These are phyloP conservation scores for Gynandropsis gynandra DNA, from an alignment of 345 rosid species.

Conservation along the genomic window DNA sequence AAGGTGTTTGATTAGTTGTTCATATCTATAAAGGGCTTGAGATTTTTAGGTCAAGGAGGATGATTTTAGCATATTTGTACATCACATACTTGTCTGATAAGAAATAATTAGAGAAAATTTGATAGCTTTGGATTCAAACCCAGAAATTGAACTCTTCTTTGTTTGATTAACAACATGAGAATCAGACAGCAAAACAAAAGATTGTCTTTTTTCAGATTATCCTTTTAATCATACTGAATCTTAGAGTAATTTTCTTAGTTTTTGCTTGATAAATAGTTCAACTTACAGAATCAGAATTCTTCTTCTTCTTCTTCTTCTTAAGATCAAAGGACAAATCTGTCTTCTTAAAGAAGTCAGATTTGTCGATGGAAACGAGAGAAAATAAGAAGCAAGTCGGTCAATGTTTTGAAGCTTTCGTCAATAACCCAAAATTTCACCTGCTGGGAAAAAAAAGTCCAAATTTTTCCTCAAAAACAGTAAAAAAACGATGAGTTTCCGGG, in stretches of 20 bases:
- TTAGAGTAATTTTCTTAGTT: too few relatives aligned
- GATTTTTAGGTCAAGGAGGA: background rate
- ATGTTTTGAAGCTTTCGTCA: slow-evolving; percentile 14
- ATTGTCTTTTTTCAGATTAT: too few relatives aligned
- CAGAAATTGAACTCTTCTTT: too few relatives aligned
- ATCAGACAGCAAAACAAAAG: slow-evolving; percentile 9
- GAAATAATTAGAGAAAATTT: slow-evolving; percentile 5
- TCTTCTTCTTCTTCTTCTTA: background rate
- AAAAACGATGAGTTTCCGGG: background rate
- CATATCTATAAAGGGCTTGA: background rate
- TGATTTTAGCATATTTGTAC: background rate
- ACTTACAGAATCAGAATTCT: too few relatives aligned
- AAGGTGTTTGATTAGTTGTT: slow-evolving; percentile 4
- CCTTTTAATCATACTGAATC: too few relatives aligned
- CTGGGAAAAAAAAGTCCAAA: background rate
- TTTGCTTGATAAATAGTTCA: too few relatives aligned
- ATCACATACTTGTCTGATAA: background rate
- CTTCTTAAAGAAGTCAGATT: slow-evolving; percentile 10
- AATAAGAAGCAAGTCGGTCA: slow-evolving; percentile 2
- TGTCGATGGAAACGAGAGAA: slow-evolving; percentile 21
- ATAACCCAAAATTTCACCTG: slow-evolving; percentile 6
- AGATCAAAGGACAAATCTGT: slow-evolving; percentile 1
- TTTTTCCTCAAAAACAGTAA: background rate
- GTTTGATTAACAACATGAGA: too few relatives aligned
- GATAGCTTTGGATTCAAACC: background rate